These are phyloP conservation scores for Casaregolazyma lundiana DNA, from an alignment of 1,139 yeast species.

Conservation along the genomic window DNA sequence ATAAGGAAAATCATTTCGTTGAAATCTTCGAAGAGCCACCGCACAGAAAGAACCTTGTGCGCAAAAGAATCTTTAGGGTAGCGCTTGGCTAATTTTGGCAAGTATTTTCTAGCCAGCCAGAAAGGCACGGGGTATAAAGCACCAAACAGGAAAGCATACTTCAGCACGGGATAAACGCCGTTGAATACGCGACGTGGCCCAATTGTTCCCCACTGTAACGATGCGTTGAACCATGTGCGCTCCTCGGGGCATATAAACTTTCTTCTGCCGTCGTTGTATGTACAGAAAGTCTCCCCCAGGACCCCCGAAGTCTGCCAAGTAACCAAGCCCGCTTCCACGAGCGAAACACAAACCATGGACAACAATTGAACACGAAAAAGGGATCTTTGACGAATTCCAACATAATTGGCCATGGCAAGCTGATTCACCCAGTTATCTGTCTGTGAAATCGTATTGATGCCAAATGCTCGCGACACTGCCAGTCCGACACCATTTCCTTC, in stretches of 20 bases:
- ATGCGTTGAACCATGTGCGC: slow-evolving; percentile 45
- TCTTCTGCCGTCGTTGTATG: slow-evolving; percentile 28
- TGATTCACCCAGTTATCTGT: slow-evolving; percentile 54
- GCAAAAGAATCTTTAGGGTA: slow-evolving; percentile 8
- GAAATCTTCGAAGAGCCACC: slow-evolving; percentile 32
- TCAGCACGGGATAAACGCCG: slow-evolving; percentile 42
- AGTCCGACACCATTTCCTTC: slow-evolving; percentile 60
- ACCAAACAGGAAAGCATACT: slow-evolving; percentile 46
- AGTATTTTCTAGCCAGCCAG: slow-evolving; percentile 34
- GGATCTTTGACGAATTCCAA: slow-evolving; percentile 52
- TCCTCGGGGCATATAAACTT: slow-evolving; percentile 33
- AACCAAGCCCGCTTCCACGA: slow-evolving; percentile 43
- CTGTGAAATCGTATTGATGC: slow-evolving; percentile 54
- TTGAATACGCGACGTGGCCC: slow-evolving; percentile 56
- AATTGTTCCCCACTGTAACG: slow-evolving; percentile 53
- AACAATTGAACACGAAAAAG: slow-evolving; percentile 50
- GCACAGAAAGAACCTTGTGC: slow-evolving; percentile 23
- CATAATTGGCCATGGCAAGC: slow-evolving; percentile 53
- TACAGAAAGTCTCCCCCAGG: slow-evolving; percentile 16
- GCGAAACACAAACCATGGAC: slow-evolving; percentile 32
- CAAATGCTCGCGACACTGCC: slow-evolving; percentile 52
- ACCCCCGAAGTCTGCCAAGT: slow-evolving; percentile 42
- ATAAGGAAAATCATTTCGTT: slow-evolving; percentile 45
- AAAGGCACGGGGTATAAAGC: slow-evolving; percentile 42
- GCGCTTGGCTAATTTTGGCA: slow-evolving; percentile 32